Conservation (phyloP, 208 protist genomes). For the Wallacemonas rigidus region DNA sequence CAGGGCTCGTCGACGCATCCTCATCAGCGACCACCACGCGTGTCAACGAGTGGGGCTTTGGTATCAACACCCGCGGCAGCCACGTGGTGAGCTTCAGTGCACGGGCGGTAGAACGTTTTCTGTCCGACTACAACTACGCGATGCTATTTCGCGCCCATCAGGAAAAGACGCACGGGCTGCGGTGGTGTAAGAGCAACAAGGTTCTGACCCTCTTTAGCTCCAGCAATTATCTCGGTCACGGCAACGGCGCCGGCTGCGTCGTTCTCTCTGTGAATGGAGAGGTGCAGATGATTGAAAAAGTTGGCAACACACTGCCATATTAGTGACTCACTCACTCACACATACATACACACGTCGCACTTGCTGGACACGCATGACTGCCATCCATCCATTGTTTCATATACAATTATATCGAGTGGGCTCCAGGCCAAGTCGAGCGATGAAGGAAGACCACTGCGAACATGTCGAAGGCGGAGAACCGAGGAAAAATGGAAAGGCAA, state of each 20-base stretch:
- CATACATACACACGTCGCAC: constrained; percentile 3
- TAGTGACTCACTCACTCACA: constrained; percentile 16
- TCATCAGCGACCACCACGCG: not conserved
- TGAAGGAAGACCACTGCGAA: no score
- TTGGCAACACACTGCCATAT: constrained; percentile 20
- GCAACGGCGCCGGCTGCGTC: constrained; percentile 77
- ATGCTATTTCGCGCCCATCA: constrained; percentile 86
- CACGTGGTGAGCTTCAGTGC: constrained; percentile 67
- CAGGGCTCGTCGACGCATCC: not conserved
- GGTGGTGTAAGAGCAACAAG: constrained; percentile 69
- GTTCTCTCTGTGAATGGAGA: constrained; percentile 57
- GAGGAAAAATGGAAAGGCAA: no score
- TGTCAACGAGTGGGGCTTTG: constrained; percentile 76
- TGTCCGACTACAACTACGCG: constrained; percentile 53
- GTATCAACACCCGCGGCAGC: constrained; percentile 58
- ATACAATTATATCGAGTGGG: no score
- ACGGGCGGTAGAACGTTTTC: constrained; percentile 72
- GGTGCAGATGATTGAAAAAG: constrained; percentile 76
- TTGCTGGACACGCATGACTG: no score
- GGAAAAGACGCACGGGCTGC: constrained; percentile 73
- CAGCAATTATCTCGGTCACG: constrained; percentile 79
- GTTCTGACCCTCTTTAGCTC: constrained; percentile 86
- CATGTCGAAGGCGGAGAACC: no score
- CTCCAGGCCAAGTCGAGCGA: no score
- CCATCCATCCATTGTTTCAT: no score